These are phyloP conservation scores for Penicillium sp. DNA, from an alignment of 2,329 filamentous ascomycete species.

Conservation along the genomic window DNA sequence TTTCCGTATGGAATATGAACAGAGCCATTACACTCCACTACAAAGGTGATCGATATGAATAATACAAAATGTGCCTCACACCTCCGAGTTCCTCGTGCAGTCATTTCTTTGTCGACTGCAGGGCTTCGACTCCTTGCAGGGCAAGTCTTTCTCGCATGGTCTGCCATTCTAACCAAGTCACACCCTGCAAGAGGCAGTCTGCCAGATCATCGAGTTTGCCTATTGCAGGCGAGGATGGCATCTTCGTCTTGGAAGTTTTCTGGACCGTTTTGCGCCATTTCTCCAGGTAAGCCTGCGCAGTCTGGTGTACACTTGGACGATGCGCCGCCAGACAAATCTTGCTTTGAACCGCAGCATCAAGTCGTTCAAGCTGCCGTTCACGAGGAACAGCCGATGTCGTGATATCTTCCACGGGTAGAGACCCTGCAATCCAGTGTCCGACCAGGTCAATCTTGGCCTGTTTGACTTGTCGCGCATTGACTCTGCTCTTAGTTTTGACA, in stretches of 20 bases:
- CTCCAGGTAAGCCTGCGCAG: slow-evolving; percentile 25
- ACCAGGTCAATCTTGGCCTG: slow-evolving; percentile 60
- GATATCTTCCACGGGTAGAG: background rate
- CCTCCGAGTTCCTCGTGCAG: too few relatives aligned
- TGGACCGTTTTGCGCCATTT: slow-evolving; percentile 23
- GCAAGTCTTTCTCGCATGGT: slow-evolving; percentile 26
- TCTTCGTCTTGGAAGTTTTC: slow-evolving; percentile 9
- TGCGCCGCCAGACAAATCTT: slow-evolving; percentile 13
- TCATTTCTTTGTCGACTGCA: slow-evolving; percentile 5
- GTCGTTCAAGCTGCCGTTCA: too few relatives aligned
- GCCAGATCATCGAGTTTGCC: slow-evolving; percentile 76
- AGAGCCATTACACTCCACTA: too few relatives aligned
- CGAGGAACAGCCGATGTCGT: too few relatives aligned
- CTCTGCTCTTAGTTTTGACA: slow-evolving; percentile 1
- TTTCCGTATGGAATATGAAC: too few relatives aligned
- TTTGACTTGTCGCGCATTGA: slow-evolving; percentile 32
- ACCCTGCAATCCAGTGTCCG: slow-evolving; percentile 44
- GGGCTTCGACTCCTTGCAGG: slow-evolving; percentile 16
- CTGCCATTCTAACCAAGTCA: slow-evolving; percentile 73
- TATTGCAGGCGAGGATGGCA: background rate
- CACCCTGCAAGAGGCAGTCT: slow-evolving; percentile 70
- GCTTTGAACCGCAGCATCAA: slow-evolving; percentile 8
- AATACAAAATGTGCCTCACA: too few relatives aligned
- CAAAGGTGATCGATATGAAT: too few relatives aligned
- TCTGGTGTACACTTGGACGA: slow-evolving; percentile 14